Percentiles rank a stretch among this genome's conserved stretches.
Evolutionary conservation across 2,329 filamentous ascomycete genomes (phyloP).

Genomic region (Alternaria triticimaculans): DNA sequence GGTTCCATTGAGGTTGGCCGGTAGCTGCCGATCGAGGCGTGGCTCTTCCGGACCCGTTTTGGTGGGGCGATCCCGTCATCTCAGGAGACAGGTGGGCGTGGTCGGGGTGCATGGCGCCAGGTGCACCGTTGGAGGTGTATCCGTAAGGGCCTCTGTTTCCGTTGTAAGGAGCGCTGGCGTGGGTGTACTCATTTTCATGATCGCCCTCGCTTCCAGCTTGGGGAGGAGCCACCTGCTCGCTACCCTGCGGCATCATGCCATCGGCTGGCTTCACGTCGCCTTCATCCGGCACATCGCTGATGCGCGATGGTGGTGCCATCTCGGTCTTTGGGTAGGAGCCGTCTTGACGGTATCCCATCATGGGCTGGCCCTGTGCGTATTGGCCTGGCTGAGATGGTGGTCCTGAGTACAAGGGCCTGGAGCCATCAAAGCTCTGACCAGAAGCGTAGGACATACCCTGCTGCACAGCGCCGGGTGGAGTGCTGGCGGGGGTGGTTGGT

Average conservation of each 20-base stretch:
- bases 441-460: conserved; percentile 80
- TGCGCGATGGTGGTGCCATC: conserved; percentile 80
- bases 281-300: conserved; percentile 66
- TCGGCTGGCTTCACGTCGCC: conserved; percentile 69
- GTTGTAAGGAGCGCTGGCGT: conserved; percentile 75
- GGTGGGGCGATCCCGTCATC: conserved; percentile 83
- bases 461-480: conserved; percentile 81
- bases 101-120: conserved; percentile 72
- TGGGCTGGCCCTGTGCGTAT: conserved; percentile 69
- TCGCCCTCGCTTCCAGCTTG: conserved; percentile 72
- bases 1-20: conserved; percentile 74
- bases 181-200: conserved; percentile 84
- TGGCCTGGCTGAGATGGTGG: conserved; percentile 70
- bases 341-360: conserved; percentile 67
- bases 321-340: conserved; percentile 76
- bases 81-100: conserved; percentile 80
- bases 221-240: conserved; percentile 60
- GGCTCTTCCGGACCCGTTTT: conserved; percentile 80
- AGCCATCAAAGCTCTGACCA: conserved; percentile 75
- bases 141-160: conserved; percentile 76
- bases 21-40: conserved; percentile 81
- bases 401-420: conserved; percentile 79
- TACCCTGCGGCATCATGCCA: conserved; percentile 60
- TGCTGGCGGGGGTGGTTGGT: conserved; percentile 88
- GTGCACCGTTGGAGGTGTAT: conserved; percentile 71